Conservation (phyloP, 305 asterid genomes). For the Solanum hybrid region DNA sequence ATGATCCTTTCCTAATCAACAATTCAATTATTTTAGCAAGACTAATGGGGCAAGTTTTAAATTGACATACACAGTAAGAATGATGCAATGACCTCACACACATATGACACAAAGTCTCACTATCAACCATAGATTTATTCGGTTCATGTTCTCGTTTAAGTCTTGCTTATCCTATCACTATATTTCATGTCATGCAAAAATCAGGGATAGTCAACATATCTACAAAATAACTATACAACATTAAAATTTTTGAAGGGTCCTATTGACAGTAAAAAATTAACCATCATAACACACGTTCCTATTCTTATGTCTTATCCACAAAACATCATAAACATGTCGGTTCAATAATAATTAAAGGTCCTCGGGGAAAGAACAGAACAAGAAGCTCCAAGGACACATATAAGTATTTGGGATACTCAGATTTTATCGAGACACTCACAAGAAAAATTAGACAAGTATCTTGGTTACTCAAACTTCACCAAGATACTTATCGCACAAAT, state of each 20-base stretch:
- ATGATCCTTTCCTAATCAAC: not conserved
- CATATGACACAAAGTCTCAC: not conserved
- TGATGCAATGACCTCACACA: not conserved
- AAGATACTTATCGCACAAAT: not conserved
- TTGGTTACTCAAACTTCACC: not conserved
- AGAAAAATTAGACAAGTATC: not conserved
- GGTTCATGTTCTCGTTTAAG: not conserved
- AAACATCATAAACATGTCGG: not conserved
- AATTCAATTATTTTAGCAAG: not conserved
- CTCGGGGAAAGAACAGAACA: not conserved
- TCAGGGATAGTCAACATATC: not conserved
- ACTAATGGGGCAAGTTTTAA: not conserved
- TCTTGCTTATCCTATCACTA: not conserved
- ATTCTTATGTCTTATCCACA: not conserved
- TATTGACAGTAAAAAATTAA: not conserved
- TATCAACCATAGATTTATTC: not conserved
- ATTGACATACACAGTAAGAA: not conserved
- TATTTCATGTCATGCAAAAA: not conserved
- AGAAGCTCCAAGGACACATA: not conserved
- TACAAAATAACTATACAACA: not conserved
- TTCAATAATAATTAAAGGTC: not conserved
- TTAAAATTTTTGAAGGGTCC: not conserved
- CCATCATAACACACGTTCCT: not conserved
- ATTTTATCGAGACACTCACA: not conserved
- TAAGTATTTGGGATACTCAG: not conserved